Percentiles rank a stretch among this genome's conserved stretches.
Conservation (phyloP, 768 basidiomycete genomes). For the Lactarius tabidus region DNA sequence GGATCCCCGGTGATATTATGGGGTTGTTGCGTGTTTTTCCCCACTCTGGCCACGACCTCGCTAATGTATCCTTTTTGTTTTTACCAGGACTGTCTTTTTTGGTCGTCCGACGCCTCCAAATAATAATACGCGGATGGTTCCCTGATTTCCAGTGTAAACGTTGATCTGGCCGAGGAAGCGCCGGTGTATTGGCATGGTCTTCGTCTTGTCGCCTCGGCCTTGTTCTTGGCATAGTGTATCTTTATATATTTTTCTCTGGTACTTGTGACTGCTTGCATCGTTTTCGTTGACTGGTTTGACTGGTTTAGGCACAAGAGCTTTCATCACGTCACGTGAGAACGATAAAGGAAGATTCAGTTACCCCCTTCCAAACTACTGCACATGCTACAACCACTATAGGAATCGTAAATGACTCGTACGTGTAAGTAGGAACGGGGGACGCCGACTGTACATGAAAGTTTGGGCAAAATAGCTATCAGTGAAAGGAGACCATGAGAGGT, state of each 20-base stretch:
- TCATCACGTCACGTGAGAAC: no score
- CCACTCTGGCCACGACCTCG: neutral
- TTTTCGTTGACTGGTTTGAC: no score
- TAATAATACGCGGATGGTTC: neutral
- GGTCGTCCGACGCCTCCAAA: constrained; percentile 11
- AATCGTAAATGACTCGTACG: neutral
- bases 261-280: no score
- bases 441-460: no score
- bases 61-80: neutral
- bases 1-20: constrained; percentile 8
- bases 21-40: neutral
- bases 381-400: neutral
- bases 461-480: no score
- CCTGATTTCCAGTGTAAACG: neutral
- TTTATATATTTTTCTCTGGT: neutral
- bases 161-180: neutral
- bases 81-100: constrained; percentile 1
- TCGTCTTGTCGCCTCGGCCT: neutral
- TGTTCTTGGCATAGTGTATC: neutral
- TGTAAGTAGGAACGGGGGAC: neutral
- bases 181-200: neutral
- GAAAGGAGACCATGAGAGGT: no score
- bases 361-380: no score
- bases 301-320: no score
- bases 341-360: no score